Percentiles rank a stretch among this genome's conserved stretches.
Conservation (phyloP, 495 filamentous ascomycete genomes). For the Penicillium macrosclerotiorum region DNA sequence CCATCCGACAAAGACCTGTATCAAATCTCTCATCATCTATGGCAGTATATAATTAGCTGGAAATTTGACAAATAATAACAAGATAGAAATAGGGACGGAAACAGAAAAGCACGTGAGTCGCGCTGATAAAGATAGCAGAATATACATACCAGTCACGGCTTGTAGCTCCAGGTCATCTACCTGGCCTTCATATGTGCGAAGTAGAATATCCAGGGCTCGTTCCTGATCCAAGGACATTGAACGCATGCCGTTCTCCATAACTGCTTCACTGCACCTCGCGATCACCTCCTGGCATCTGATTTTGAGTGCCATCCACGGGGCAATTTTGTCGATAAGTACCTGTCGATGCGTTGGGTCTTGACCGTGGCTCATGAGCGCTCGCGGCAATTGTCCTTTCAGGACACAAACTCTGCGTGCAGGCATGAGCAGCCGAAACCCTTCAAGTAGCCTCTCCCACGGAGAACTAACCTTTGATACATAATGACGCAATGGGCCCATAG, state of each 20-base stretch:
- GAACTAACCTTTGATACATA: conserved; percentile 39
- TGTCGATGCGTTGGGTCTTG: conserved; percentile 37
- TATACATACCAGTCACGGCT: conserved; percentile 26
- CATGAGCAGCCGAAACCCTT: background rate
- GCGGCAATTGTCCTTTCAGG: conserved; percentile 39
- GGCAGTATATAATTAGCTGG: background rate
- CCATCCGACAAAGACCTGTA: conserved; percentile 30
- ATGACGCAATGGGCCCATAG: conserved; percentile 46
- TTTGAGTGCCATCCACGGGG: conserved; percentile 31
- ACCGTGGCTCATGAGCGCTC: conserved; percentile 28
- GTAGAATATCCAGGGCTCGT: conserved; percentile 31
- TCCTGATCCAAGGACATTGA: conserved; percentile 40
- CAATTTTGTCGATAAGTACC: conserved; percentile 29
- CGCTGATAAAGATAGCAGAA: background rate
- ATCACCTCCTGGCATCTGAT: conserved; percentile 38
- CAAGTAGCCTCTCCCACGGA: background rate
- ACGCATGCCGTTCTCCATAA: conserved; percentile 37
- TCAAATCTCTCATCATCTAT: conserved; percentile 35
- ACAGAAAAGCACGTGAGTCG: background rate
- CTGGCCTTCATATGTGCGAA: conserved; percentile 36
- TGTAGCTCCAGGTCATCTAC: conserved; percentile 33
- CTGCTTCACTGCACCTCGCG: conserved; percentile 32
- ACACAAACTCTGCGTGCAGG: conserved; percentile 26
- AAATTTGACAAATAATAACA: too few relatives aligned
- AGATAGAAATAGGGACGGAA: background rate